A percentile compares a stretch with the other conserved stretches of the same genome.
phyloP scores from a whole-genome alignment of 139 green algal genomes.

The Tetradesmus obliquus region DNA sequence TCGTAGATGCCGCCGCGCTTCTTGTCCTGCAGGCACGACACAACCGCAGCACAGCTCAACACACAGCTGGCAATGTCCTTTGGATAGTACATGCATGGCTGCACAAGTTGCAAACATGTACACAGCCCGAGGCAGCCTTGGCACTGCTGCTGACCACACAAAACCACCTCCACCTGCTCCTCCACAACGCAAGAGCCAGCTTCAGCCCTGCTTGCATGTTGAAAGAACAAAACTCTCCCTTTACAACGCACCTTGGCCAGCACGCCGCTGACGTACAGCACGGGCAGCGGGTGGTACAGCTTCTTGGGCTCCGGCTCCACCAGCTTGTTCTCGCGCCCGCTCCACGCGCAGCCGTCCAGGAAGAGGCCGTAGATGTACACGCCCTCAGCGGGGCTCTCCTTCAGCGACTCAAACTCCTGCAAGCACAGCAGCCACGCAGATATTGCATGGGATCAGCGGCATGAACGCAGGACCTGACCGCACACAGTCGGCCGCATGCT shows the following conservation, averaged over 20 bases:
- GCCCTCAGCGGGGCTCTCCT: slow-evolving; percentile 85
- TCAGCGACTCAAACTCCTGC: slow-evolving; percentile 86
- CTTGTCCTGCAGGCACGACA: slow-evolving; percentile 66
- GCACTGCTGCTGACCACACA: no score
- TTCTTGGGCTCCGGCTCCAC: slow-evolving; percentile 95
- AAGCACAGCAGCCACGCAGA: slow-evolving; percentile 56
- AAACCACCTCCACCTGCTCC: no score
- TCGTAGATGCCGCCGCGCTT: slow-evolving; percentile 80
- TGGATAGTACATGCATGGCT: background rate
- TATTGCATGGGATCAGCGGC: background rate
- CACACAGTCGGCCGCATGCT: background rate
- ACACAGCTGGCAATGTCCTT: background rate
- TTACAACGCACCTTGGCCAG: slow-evolving; percentile 58
- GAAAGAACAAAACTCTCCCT: no score
- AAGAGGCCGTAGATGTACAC: slow-evolving; percentile 96
- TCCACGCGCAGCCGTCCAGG: slow-evolving; percentile 95
- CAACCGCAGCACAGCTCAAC: background rate
- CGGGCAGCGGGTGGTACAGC: slow-evolving; percentile 88
- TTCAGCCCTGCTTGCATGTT: no score
- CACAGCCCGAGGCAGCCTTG: no score
- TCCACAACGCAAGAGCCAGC: no score
- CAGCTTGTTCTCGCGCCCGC: slow-evolving; percentile 82
- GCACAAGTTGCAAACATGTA: background rate
- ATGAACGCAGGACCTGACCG: background rate
- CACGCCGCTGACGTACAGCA: slow-evolving; percentile 91